These are phyloP conservation scores for Phytopythium montanum DNA, from an alignment of 352 stramenopile species.

Conservation along the genomic window DNA sequence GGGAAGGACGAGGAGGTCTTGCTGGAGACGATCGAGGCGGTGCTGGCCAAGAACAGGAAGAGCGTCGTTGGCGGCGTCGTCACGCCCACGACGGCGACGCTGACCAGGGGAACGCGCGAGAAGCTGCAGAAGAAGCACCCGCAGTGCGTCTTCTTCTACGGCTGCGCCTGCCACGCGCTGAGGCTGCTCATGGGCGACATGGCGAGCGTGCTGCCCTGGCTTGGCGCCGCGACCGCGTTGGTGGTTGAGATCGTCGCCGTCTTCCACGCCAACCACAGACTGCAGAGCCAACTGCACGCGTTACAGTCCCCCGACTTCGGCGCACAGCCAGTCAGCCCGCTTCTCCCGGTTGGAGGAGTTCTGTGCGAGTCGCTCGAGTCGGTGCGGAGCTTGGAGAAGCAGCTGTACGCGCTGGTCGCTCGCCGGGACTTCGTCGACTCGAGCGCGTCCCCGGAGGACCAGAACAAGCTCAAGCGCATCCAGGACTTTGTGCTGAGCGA, in stretches of 20 bases:
- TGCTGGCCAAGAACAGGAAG: conserved; percentile 49
- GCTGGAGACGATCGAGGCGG: conserved; percentile 41
- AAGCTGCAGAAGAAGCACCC: conserved; percentile 54
- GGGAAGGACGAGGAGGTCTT: conserved; percentile 23
- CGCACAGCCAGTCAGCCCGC: not conserved
- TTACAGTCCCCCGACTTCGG: conserved; percentile 8
- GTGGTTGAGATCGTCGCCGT: conserved; percentile 36
- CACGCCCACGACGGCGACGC: conserved; percentile 31
- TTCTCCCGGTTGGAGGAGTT: conserved; percentile 22
- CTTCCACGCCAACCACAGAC: conserved; percentile 38
- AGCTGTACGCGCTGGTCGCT: conserved; percentile 49
- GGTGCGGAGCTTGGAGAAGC: conserved; percentile 45
- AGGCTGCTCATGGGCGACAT: conserved; percentile 49
- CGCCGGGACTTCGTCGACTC: conserved; percentile 57
- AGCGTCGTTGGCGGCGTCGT: conserved; percentile 46
- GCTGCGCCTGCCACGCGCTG: conserved; percentile 51
- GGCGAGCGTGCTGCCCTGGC: conserved; percentile 43
- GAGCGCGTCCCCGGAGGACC: conserved; percentile 23
- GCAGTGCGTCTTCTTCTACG: conserved; percentile 63
- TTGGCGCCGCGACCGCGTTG: conserved; percentile 31
- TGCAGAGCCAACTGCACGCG: conserved; percentile 25
- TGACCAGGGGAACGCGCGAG: conserved; percentile 41
- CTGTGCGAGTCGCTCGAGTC: conserved; percentile 40
- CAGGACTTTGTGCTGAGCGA: conserved; percentile 70
- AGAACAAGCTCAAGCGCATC: conserved; percentile 43